Evolutionary conservation across 2,329 filamentous ascomycete genomes (phyloP).

Genomic region (Colletotrichum zoysiae): DNA sequence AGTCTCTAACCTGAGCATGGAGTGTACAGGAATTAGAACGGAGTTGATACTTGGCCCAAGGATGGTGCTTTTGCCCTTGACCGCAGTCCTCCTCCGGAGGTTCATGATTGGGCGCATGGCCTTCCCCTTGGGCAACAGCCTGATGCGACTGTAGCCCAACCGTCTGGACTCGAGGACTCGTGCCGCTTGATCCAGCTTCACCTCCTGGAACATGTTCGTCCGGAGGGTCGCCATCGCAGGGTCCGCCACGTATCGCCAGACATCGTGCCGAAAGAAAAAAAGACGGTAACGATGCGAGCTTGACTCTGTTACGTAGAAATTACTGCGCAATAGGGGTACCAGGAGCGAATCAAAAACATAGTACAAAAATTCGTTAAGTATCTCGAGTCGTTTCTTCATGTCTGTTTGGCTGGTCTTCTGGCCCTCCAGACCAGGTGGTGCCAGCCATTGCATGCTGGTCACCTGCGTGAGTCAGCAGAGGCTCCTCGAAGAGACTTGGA

Average conservation of each 20-base stretch:
- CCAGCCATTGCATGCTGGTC: conserved; percentile 79
- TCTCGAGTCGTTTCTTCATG: conserved; percentile 78
- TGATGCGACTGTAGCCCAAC: conserved; percentile 82
- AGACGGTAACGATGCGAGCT: conserved; percentile 82
- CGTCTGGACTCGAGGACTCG: conserved; percentile 70
- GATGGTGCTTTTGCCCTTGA: conserved; percentile 73
- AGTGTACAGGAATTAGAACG: conserved; percentile 78
- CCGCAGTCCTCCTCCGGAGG: conserved; percentile 73
- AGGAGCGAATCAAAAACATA: conserved; percentile 93
- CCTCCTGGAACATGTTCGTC: conserved; percentile 81
- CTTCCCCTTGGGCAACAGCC: conserved; percentile 83
- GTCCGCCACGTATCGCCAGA: conserved; percentile 84
- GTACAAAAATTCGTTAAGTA: conserved; percentile 89
- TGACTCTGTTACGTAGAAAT: conserved; percentile 96
- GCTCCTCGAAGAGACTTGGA: background rate
- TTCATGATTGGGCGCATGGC: conserved; percentile 91
- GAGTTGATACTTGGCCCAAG: conserved; percentile 58
- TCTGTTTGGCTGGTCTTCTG: conserved; percentile 78
- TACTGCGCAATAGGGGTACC: conserved; percentile 85
- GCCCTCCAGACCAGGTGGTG: conserved; percentile 60
- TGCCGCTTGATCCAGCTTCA: conserved; percentile 69
- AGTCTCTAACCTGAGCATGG: conserved; percentile 83
- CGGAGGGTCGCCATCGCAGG: conserved; percentile 78
- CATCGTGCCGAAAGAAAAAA: conserved; percentile 95
- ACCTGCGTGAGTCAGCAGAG: conserved; percentile 62